phyloP scores from a whole-genome alignment of 345 rosid species.

The Populus euphratica region DNA sequence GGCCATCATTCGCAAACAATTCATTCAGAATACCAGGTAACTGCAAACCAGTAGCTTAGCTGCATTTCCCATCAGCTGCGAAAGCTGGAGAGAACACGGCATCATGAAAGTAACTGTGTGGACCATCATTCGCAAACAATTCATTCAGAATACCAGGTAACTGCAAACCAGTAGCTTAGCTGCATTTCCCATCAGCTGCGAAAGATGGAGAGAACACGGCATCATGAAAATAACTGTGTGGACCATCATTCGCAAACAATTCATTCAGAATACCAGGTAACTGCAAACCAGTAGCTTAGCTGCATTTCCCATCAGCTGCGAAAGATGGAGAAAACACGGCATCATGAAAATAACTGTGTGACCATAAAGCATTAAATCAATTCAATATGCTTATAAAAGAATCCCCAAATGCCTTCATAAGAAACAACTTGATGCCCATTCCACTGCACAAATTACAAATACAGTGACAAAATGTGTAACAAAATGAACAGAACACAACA shows the following conservation, averaged over 20 bases:
- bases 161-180: constrained; percentile 72
- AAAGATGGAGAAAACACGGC: neutral
- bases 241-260: constrained; percentile 77
- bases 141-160: constrained; percentile 81
- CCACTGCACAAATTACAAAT: neutral
- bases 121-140: constrained; percentile 78
- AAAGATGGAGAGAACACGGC: neutral
- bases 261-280: constrained; percentile 81
- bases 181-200: constrained; percentile 58
- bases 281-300: constrained; percentile 71
- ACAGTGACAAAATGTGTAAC: neutral
- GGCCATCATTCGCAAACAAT: constrained; percentile 77
- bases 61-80: constrained; percentile 58
- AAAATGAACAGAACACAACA: neutral
- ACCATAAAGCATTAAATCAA: constrained; percentile 34
- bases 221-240: neutral
- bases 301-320: constrained; percentile 58
- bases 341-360: neutral
- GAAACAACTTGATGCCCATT: neutral
- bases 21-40: constrained; percentile 82
- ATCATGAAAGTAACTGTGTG: neutral
- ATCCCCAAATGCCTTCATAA: neutral
- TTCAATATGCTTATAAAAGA: no score
- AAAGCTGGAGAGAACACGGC: neutral
- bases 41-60: constrained; percentile 71